phyloP scores from a whole-genome alignment of 371 early-diverging fungal genomes.

The Lichtheimia ornata region DNA sequence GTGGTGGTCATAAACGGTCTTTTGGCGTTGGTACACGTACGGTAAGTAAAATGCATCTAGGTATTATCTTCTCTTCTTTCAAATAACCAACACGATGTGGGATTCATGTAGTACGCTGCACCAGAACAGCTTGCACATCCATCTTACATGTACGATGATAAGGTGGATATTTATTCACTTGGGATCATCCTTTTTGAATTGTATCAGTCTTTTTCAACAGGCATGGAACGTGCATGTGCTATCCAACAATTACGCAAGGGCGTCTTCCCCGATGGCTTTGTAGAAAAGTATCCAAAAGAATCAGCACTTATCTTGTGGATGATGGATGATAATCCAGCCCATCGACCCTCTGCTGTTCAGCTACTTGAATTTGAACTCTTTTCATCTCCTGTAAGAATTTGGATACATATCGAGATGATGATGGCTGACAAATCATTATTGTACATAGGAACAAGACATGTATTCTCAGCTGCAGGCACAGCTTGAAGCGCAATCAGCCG shows the following conservation, averaged over 20 bases:
- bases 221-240: conserved; percentile 68
- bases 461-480: conserved; percentile 19
- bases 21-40: conserved; percentile 77
- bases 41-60: conserved; percentile 23
- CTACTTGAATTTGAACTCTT: conserved; percentile 58
- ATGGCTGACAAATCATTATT: not conserved
- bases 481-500: conserved; percentile 24
- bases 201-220: conserved; percentile 64
- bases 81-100: not conserved
- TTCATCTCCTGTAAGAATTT: not conserved
- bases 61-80: not conserved
- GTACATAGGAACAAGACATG: conserved; percentile 7
- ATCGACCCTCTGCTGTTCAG: conserved; percentile 74
- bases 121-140: conserved; percentile 81
- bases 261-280: conserved; percentile 75
- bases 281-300: conserved; percentile 78
- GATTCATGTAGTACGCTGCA: conserved; percentile 79
- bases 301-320: conserved; percentile 77
- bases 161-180: conserved; percentile 72
- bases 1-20: conserved; percentile 32
- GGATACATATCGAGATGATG: not conserved
- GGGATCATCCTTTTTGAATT: conserved; percentile 77
- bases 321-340: conserved; percentile 72
- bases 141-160: conserved; percentile 58
- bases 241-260: conserved; percentile 64